Evolutionary conservation across 1,284 basidiomycete species (phyloP), one percentile per base, ranked within the genome.

Genomic region (Thecaphora thlaspeos): DNA sequence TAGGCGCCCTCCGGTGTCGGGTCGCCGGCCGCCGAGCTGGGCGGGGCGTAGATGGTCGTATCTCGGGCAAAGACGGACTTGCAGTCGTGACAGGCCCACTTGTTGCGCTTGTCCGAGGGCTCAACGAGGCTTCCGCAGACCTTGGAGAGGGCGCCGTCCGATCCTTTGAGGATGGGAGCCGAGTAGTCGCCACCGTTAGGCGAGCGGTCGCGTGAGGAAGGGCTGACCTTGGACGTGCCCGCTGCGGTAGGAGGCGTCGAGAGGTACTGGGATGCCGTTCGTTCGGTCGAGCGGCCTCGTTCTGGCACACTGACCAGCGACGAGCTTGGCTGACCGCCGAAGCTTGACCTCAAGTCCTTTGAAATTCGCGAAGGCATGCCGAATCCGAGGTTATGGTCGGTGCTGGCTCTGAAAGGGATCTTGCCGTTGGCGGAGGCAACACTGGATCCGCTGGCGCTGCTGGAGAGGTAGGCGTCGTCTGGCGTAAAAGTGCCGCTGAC

Each of bases 81-180:
- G 46, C 71, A 74, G 38, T 51, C 59, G 18, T 43, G 28, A 38
- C 71, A 74, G 1, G 55, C 50, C 71, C 70, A 73, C n/a, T 51
- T 54, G 18, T 61, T 54, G 12, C 67, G 57, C 9, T 40, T 54
- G 3, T 44, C 41, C 18, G 51, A 43, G 4, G 71, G 71, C 43
- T 71, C 70, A 43, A 74, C 50, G 12, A 74, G 46, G 36, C 54
- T 60, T 7, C 71, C 71, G 36, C 55, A 61, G 4, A 74, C 64
- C 45, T 73, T 74, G 12, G 62, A 61, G 7, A 74, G 51, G 2
- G 49, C 58, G 4, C 71, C 71, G 24, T 64, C 63, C 17, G 69
- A 56, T 11, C 55, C 53, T 15, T 55, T 47, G 37, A 69, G 46
- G 36, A 62, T 37, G 5, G 69, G 69, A 1, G 66, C 54, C 0